Base-by-base conservation (phyloP, 352 stramenopile genomes). In the Sclerospora graminicola region DNA sequence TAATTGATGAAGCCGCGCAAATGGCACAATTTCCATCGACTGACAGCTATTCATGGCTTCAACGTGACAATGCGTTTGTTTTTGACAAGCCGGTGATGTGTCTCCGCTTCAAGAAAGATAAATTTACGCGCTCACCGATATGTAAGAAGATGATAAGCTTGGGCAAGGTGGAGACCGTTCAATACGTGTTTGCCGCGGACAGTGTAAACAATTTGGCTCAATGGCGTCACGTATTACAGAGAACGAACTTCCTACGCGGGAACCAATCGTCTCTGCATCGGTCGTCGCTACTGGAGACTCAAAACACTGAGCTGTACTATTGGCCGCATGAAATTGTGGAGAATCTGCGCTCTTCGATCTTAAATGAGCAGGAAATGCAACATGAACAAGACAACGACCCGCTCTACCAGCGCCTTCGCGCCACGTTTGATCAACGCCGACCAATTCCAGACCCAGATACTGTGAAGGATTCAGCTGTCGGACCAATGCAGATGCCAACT, bases 61-160 rank as follows among this genome's bases (percentile, higher is more conserved):
- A 61, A 11, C 69, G 56, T 19, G 48, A 65, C 5, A 57, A 70
- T 33, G 64, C 57, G 4, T 80, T 80, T 32, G 48, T 65, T 5
- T 57, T 80, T 29, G 58, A 65, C 52, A 66, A 66, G 2, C 68
- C 62, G 0, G 34, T 80, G 19, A 56, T 75, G 43, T 57, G 56
- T 15, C 68, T 77, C 19, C 36, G 41, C 5, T 36, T 75, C 0
- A 51, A 41, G 6, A 18, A 46, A 24, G 43, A 60, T 1, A 64
- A 60, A n/a, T 72, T 73, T 47, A 74, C 48, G 1, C 67, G 67
- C 9, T 54, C 68, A 1, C 51, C 48, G 1, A 64, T 70, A 36
- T 70, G 60, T 46, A 47, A 38, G 20, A 70, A 70, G 39, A 70
- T 57, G 19, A 80, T 66, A 56, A 63, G 59, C 18, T 43, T 69